Percentiles rank a stretch among this genome's conserved stretches.
phyloP scores from a whole-genome alignment of 169 alveolate species.

The Cryptosporidium ryanae region DNA sequence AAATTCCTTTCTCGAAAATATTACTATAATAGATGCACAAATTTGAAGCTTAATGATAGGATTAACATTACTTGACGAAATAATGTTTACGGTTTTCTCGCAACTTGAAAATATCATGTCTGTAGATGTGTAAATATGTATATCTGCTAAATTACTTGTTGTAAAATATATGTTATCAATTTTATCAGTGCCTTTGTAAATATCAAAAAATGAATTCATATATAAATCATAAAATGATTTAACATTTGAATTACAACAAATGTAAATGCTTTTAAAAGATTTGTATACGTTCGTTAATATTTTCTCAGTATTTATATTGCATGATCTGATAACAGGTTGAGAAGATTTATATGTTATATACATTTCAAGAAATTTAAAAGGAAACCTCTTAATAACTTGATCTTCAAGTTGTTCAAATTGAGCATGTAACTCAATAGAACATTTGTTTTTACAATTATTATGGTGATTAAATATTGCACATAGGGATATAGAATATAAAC shows the following conservation, averaged over 20 bases:
- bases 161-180: neutral
- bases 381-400: neutral
- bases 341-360: neutral
- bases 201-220: neutral
- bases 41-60: neutral
- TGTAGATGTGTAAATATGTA: constrained; percentile 25
- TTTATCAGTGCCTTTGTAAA: neutral
- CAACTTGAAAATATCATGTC: constrained; percentile 30
- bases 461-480: neutral
- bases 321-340: neutral
- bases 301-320: neutral
- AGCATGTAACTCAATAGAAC: neutral
- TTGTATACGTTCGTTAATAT: constrained; percentile 2
- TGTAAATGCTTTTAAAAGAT: neutral
- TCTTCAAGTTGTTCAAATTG: neutral
- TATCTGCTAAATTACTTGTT: neutral
- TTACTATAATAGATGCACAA: constrained; percentile 6
- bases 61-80: constrained; percentile 19
- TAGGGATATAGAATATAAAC: neutral
- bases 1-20: constrained; percentile 3
- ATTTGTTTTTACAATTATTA: neutral
- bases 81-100: neutral
- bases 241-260: neutral
- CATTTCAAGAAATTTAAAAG: neutral
- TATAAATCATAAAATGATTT: neutral